These are phyloP conservation scores for Peniophora sp. DNA, from an alignment of 1,284 basidiomycete genomes.

Conservation along the genomic window DNA sequence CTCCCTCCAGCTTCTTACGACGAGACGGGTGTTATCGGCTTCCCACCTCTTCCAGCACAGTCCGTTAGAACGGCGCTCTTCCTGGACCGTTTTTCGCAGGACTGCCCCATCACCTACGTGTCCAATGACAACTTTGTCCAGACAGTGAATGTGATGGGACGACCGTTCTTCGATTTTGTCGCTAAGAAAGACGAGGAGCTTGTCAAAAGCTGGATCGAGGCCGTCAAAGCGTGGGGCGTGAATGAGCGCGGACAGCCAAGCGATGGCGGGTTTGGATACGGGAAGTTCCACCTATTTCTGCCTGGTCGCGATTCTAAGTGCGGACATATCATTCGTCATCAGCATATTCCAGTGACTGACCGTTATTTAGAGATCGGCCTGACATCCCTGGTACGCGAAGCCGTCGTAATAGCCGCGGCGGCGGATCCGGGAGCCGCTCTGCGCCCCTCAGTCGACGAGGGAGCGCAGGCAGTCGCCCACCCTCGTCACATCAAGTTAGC, in stretches of 20 bases:
- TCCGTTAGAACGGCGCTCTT: slow-evolving; percentile 66
- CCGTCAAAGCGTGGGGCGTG: slow-evolving; percentile 71
- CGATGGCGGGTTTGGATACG: slow-evolving; percentile 75
- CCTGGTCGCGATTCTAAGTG: slow-evolving; percentile 56
- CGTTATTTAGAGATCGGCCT: neutral
- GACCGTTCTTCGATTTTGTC: slow-evolving; percentile 72
- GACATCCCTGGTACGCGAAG: neutral
- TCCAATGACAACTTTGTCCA: slow-evolving; percentile 62
- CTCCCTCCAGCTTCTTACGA: slow-evolving; percentile 8
- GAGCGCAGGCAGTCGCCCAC: slow-evolving; percentile 1
- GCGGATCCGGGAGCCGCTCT: no score
- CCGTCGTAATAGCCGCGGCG: no score
- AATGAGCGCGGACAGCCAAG: slow-evolving; percentile 72
- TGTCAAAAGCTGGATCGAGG: slow-evolving; percentile 63
- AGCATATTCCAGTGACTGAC: neutral
- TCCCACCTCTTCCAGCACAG: slow-evolving; percentile 52
- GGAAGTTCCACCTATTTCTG: slow-evolving; percentile 48
- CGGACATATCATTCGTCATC: slow-evolving; percentile 7
- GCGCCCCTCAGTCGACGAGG: neutral
- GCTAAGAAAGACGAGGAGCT: slow-evolving; percentile 47
- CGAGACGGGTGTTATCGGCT: slow-evolving; percentile 28
- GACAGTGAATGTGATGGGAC: slow-evolving; percentile 45
- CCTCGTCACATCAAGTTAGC: neutral
- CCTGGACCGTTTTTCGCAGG: slow-evolving; percentile 60
- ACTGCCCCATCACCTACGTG: slow-evolving; percentile 57